phyloP scores from a whole-genome alignment of 1,139 yeast genomes.

The Kurtzmaniella natalensis region DNA sequence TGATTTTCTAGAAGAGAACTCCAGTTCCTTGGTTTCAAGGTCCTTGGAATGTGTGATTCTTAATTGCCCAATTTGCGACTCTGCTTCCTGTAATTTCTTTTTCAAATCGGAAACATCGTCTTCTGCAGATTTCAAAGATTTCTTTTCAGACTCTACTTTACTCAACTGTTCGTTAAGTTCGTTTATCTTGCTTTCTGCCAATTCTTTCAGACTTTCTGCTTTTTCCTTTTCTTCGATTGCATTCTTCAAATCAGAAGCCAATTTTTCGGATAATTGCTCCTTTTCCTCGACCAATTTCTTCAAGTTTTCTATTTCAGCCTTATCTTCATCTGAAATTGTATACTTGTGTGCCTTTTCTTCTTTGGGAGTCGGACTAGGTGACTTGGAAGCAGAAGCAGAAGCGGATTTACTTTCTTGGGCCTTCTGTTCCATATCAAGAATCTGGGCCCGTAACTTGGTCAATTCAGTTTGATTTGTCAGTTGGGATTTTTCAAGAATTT shows the following conservation, averaged over 20 bases:
- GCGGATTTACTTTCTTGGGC: constrained; percentile 7
- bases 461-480: constrained; percentile 4
- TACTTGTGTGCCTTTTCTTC: constrained; percentile 10
- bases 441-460: constrained; percentile 3
- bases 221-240: constrained; percentile 2
- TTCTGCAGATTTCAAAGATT: neutral
- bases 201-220: neutral
- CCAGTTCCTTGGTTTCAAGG: neutral
- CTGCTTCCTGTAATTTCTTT: neutral
- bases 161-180: constrained; percentile 1
- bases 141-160: constrained; percentile 1
- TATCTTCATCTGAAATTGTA: constrained; percentile 9
- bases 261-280: constrained; percentile 1
- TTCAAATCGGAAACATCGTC: constrained; percentile 4
- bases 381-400: too few species aligned
- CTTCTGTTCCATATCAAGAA: constrained; percentile 8
- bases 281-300: constrained; percentile 8
- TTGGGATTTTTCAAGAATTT: constrained; percentile 5
- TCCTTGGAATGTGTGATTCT: too few species aligned
- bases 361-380: neutral
- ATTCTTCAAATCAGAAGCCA: constrained; percentile 1
- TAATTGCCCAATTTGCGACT: too few species aligned
- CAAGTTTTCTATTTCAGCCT: too few species aligned
- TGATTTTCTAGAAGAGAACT: too few species aligned
- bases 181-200: neutral